Evolutionary conservation across 306 rosid species (phyloP), one percentile per base, ranked within the genome.

Genomic region (Prunus salicina): DNA sequence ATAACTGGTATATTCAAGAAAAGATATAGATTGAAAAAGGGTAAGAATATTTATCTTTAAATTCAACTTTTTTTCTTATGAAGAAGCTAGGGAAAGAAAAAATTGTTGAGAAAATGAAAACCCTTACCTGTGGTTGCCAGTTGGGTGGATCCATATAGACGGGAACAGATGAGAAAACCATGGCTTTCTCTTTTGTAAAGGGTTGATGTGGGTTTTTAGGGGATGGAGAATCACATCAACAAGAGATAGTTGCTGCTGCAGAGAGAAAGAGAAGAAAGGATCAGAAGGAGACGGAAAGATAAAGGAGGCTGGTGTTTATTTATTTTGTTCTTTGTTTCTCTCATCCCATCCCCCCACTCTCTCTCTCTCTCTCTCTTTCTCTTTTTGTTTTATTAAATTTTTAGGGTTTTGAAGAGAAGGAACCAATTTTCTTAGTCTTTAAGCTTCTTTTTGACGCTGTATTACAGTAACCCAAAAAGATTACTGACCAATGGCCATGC

Each of bases 111-210:
- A 38, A 66, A 22, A 8, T 20, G 43, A 41, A 60, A 52, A 61
- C 71, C 67, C 45, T 74, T 79, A 88, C 98, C 87, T 90, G 95
- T 67, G 83, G 92, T 76, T 86, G 82, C 93, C 95, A 93, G 89
- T 89, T 85, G 88, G 91, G 88, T 81, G 95, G 96, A 93, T 93
- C 98, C 79, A 84, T 87, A 81, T 86, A 91, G 83, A 82, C 82
- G 64, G 98, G 96, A 75, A 88, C 77, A 14, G 95, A 88, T 65
- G 98, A 84, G 85, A 89, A 93, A 85, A 88, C 98, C 98, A 93
- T 93, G 78, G 90, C 58, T 84, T 81, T 89, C 88, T 87, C 83
- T 89, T 89, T 62, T 87, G 83, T 60, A 87, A 93, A 93, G 84
- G 89, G 70, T 78, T 91, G 86, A 85, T 16, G 76, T 55, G 84